Percentiles rank a stretch among this genome's conserved stretches.
Conservation (phyloP, 768 basidiomycete species). For the Lentinus brumalis region DNA sequence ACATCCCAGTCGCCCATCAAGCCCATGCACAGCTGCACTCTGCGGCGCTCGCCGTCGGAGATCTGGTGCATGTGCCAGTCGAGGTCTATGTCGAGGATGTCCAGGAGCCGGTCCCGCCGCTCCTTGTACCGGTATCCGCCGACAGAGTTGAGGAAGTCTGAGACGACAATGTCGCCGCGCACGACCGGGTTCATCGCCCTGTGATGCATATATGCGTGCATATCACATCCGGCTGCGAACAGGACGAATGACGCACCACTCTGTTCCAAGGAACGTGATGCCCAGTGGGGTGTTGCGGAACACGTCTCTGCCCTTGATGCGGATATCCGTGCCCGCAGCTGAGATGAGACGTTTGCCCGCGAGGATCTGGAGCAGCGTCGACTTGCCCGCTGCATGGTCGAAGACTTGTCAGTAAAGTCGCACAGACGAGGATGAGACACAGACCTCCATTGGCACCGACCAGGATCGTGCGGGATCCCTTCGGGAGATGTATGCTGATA, state of each 20-base stretch:
- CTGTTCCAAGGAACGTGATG: conserved; percentile 88
- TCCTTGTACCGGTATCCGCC: conserved; percentile 95
- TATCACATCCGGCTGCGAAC: neutral
- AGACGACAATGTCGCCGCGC: conserved; percentile 87
- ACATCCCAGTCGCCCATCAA: conserved; percentile 96
- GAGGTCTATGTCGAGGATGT: conserved; percentile 92
- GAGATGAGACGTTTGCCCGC: conserved; percentile 87
- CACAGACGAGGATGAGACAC: conserved; percentile 19
- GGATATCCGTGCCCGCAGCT: conserved; percentile 51
- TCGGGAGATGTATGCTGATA: conserved; percentile 65
- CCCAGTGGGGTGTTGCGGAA: conserved; percentile 85
- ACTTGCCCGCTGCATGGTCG: conserved; percentile 74
- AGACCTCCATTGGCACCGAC: conserved; percentile 94
- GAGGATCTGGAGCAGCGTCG: conserved; percentile 91
- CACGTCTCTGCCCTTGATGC: conserved; percentile 81
- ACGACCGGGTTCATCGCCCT: conserved; percentile 99
- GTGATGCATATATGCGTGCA: conserved; percentile 8
- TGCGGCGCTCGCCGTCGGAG: conserved; percentile 92
- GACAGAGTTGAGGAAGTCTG: conserved; percentile 95
- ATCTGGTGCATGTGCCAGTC: conserved; percentile 97
- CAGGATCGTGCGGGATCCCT: conserved; percentile 81
- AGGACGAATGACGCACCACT: conserved; percentile 62
- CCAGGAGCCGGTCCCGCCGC: conserved; percentile 80
- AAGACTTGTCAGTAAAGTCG: neutral
- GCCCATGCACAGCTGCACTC: conserved; percentile 94